Percentiles rank a stretch among this genome's conserved stretches.
phyloP scores from a whole-genome alignment of 2,329 filamentous ascomycete genomes.

The Ceratocystis variospora region DNA sequence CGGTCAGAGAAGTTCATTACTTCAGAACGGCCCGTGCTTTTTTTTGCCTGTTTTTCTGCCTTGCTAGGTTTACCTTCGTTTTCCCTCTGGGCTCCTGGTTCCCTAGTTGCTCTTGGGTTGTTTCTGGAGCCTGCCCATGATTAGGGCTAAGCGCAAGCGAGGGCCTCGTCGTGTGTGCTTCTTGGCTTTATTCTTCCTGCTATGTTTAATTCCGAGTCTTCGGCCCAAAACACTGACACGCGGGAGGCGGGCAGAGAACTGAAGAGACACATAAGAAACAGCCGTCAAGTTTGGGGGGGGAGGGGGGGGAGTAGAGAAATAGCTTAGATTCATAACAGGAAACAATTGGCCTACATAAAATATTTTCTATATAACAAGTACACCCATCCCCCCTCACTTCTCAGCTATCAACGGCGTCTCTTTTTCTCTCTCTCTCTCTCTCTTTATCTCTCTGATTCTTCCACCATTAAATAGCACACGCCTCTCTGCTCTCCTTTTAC shows the following conservation, averaged over 20 bases:
- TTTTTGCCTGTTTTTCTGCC: neutral
- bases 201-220: neutral
- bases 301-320: neutral
- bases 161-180: neutral
- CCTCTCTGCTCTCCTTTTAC: neutral
- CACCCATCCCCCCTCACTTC: neutral
- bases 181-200: neutral
- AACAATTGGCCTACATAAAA: neutral
- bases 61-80: neutral
- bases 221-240: constrained; percentile 4
- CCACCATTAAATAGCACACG: neutral
- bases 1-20: neutral
- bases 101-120: neutral
- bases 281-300: neutral
- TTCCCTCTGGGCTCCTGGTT: neutral
- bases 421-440: neutral
- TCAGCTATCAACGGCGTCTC: neutral
- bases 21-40: neutral
- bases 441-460: neutral
- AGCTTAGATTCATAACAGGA: neutral
- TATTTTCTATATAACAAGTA: neutral
- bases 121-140: neutral
- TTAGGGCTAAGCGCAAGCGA: constrained; percentile 6
- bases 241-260: neutral
- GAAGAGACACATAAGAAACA: neutral